Base-by-base conservation (phyloP, 768 basidiomycete genomes). In the Suillus variegatus region DNA sequence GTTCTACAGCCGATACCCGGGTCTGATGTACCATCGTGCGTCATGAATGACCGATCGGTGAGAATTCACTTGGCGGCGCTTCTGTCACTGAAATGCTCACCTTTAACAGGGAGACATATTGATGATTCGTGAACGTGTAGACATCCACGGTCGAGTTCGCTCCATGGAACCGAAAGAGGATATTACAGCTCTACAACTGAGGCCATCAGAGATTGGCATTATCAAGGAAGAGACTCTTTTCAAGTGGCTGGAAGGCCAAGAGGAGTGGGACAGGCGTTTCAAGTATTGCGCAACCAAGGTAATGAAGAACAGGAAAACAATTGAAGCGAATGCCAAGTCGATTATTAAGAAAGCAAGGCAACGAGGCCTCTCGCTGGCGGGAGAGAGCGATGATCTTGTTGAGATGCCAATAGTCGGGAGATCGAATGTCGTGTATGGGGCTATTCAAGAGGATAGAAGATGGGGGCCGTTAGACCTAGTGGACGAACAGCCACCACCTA, bases 41-140 rank as follows among this genome's bases (percentile, higher is more conserved):
- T 4, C 16, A 41, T 35, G 16, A 43, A 43, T 38, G 20, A 12
- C 25, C n/a, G 14, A 22, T 58, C 32, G 25, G 63, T 63, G 38
- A 25, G 52, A 38, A 60, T 12, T 20, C 41, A 6, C 58, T 43
- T 13, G 58, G 22, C 12, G 25, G 20, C 35, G 9, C n/a, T 46
- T 32, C 61, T 36, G 35, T 62, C 32, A 16, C 22, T 43, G 18
- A 60, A 60, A 36, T 16, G 32, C 61, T 60, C 25, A 35, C 18
- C 35, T 18, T 57, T 65, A 14, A 60, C 36, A 72, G 69, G 36
- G 68, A 52, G 75, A 75, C 61, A 67, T 79, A 13, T 20, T 73
- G 16, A 84, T 93, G 85, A 85, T 93, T 67, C 85, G 93, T 9
- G 91, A 94, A 73, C 83, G 93, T 18, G 88, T 94, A 20, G 82